Evolutionary conservation across 768 basidiomycete genomes (phyloP).

Genomic region (Hysterangium stoloniferum): DNA sequence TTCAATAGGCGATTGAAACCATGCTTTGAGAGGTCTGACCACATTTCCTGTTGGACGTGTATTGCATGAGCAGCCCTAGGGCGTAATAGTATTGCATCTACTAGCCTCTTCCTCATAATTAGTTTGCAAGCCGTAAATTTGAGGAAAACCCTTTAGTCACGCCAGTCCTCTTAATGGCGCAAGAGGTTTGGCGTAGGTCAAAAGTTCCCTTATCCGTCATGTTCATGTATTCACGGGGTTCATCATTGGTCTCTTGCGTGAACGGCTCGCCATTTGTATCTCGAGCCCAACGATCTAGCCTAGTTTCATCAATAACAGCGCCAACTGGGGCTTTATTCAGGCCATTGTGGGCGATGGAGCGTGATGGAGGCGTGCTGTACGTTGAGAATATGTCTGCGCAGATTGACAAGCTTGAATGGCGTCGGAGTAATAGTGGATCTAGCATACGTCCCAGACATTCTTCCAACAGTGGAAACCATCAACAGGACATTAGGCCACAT

Average conservation of each 20-base stretch:
- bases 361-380: constrained; percentile 39
- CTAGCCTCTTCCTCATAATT: constrained; percentile 66
- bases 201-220: constrained; percentile 58
- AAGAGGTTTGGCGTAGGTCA: constrained; percentile 44
- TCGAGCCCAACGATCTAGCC: constrained; percentile 65
- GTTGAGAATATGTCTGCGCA: constrained; percentile 60
- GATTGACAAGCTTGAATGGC: not conserved
- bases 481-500: constrained; percentile 25
- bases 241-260: constrained; percentile 67
- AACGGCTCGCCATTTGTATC: constrained; percentile 84
- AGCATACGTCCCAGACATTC: constrained; percentile 43
- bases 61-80: not conserved
- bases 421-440: not conserved
- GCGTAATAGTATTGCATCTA: not conserved
- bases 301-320: constrained; percentile 52
- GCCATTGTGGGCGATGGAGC: constrained; percentile 16
- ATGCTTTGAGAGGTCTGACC: constrained; percentile 70
- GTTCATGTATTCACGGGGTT: constrained; percentile 69
- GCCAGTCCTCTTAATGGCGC: not conserved
- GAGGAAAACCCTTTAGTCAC: constrained; percentile 64
- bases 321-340: constrained; percentile 41
- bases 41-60: constrained; percentile 41
- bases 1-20: constrained; percentile 65
- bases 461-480: constrained; percentile 42
- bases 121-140: constrained; percentile 80